Percentiles rank a stretch among this genome's conserved stretches.
Conservation (phyloP, 805 yeast species). For the Barnettozyma sucrosica region DNA sequence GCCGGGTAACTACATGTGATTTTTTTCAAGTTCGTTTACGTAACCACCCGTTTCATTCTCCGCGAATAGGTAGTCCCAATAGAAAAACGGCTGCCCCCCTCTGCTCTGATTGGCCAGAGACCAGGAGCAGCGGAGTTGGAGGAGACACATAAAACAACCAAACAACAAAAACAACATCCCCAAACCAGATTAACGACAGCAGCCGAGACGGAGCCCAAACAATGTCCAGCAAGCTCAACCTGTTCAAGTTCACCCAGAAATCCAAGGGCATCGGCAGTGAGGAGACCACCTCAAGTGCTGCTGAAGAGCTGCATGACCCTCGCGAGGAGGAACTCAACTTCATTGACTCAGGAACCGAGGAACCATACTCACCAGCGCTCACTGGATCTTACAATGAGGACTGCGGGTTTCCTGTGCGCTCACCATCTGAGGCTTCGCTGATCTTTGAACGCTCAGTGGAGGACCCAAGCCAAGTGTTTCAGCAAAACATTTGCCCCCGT, state of each 20-base stretch:
- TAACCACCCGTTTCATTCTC: neutral
- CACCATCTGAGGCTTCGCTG: conserved; percentile 10
- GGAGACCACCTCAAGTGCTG: neutral
- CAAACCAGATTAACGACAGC: neutral
- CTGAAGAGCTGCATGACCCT: neutral
- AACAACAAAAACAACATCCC: neutral
- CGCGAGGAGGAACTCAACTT: neutral
- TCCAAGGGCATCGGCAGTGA: conserved; percentile 1
- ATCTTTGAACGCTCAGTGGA: conserved; percentile 67
- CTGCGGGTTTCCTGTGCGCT: neutral
- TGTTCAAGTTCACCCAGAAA: conserved; percentile 12
- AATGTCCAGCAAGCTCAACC: conserved; percentile 9
- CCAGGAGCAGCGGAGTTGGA: neutral
- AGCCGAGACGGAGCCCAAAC: neutral
- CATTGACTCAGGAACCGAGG: conserved; percentile 10
- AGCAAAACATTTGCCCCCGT: conserved; percentile 24
- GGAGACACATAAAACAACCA: neutral
- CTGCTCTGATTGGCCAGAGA: neutral
- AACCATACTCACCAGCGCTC: conserved; percentile 8
- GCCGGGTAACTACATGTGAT: neutral
- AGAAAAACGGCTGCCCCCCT: neutral
- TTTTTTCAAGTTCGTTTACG: neutral
- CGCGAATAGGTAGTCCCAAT: neutral
- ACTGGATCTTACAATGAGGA: conserved; percentile 2
- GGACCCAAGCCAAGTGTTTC: conserved; percentile 37